Evolutionary conservation across 2,329 filamentous ascomycete genomes (phyloP).

Genomic region (Xylariaceae sp.): DNA sequence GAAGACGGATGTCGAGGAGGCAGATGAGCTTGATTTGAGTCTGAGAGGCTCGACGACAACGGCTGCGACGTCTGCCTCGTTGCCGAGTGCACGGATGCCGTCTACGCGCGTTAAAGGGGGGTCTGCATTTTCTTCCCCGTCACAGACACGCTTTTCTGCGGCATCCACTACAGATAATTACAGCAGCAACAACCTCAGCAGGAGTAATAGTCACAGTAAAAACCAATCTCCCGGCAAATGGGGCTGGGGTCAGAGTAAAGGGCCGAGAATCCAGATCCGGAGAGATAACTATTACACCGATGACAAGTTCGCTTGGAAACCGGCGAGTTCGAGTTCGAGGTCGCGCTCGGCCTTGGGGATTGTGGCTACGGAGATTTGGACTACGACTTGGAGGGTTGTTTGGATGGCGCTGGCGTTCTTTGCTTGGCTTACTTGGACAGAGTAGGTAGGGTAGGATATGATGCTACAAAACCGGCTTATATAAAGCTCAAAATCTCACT

Average conservation of each 20-base stretch:
- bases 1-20: slow-evolving; percentile 48
- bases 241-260: slow-evolving; percentile 41
- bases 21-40: slow-evolving; percentile 17
- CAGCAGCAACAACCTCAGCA: slow-evolving; percentile 11
- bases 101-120: slow-evolving; percentile 24
- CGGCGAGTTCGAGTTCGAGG: slow-evolving; percentile 24
- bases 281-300: slow-evolving; percentile 42
- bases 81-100: slow-evolving; percentile 28
- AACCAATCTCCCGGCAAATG: slow-evolving; percentile 33
- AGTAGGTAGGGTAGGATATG: too few relatives aligned
- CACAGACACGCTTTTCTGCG: neutral
- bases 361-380: slow-evolving; percentile 58
- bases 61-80: slow-evolving; percentile 34
- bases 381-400: slow-evolving; percentile 57
- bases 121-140: neutral
- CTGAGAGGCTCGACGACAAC: too few relatives aligned
- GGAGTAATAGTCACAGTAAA: slow-evolving; percentile 9
- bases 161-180: slow-evolving; percentile 21
- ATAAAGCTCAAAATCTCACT: too few relatives aligned
- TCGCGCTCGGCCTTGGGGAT: slow-evolving; percentile 38
- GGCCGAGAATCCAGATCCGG: slow-evolving; percentile 51
- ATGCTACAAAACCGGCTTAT: too few relatives aligned
- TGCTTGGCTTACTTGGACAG: slow-evolving; percentile 62
- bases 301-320: slow-evolving; percentile 31
- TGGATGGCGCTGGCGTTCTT: slow-evolving; percentile 63